Conservation (phyloP, 495 filamentous ascomycete species). For the Saxispiralis lemnorum region DNA sequence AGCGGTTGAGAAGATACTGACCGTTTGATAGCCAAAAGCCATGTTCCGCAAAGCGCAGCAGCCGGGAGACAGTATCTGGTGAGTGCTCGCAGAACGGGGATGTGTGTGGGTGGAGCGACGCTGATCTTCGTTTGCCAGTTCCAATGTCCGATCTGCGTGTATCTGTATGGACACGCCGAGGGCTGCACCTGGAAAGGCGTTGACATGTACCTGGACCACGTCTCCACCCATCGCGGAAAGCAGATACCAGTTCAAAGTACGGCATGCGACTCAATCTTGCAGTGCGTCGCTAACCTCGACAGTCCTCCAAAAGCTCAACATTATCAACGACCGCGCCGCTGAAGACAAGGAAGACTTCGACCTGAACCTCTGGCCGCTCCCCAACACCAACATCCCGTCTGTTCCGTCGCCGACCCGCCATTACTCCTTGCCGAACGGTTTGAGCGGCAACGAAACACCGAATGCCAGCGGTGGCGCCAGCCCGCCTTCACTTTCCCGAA, state of each 20-base stretch:
- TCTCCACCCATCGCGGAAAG: slow-evolving; percentile 10
- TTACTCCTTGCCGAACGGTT: background rate
- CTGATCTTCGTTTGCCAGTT: background rate
- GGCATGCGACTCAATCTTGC: background rate
- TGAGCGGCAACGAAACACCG: background rate
- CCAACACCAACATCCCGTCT: background rate
- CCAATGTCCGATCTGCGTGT: slow-evolving; percentile 13
- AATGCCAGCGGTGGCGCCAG: background rate
- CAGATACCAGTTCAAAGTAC: background rate
- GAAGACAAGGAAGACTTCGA: slow-evolving; percentile 13
- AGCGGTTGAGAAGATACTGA: background rate
- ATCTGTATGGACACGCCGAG: slow-evolving; percentile 10
- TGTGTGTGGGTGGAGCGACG: no score
- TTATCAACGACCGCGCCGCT: slow-evolving; percentile 10
- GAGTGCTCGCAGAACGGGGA: background rate
- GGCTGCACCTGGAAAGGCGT: slow-evolving; percentile 8
- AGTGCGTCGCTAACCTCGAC: background rate
- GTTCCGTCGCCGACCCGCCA: no score
- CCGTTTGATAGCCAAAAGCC: slow-evolving; percentile 6
- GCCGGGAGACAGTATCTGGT: slow-evolving; percentile 3
- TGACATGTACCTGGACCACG: slow-evolving; percentile 10
- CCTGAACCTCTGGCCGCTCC: slow-evolving; percentile 10
- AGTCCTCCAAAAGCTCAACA: slow-evolving; percentile 8
- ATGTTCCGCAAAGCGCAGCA: slow-evolving; percentile 5
- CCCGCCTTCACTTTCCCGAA: background rate